Evolutionary conservation across 2,329 filamentous ascomycete genomes (phyloP).

Genomic region (Aspergillus clavatus): DNA sequence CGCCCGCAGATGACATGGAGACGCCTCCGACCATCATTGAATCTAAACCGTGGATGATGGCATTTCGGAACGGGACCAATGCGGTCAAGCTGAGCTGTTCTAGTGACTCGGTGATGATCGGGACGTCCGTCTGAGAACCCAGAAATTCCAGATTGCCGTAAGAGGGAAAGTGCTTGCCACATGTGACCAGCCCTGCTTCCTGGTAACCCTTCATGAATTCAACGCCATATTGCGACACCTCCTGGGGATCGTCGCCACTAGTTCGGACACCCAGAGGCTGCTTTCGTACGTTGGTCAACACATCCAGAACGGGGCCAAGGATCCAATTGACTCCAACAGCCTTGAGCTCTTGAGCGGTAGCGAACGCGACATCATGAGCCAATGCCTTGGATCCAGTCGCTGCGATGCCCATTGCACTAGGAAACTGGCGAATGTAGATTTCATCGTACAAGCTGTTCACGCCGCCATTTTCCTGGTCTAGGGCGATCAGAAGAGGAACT

Average conservation of each 20-base stretch:
- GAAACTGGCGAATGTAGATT: conserved; percentile 92
- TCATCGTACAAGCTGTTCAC: conserved; percentile 97
- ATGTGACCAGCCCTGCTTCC: conserved; percentile 80
- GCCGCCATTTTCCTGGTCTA: conserved; percentile 97
- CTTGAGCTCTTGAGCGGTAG: conserved; percentile 85
- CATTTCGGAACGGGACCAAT: conserved; percentile 84
- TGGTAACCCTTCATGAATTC: conserved; percentile 90
- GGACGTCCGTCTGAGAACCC: conserved; percentile 84
- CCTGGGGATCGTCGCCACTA: conserved; percentile 86
- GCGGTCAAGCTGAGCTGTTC: conserved; percentile 91
- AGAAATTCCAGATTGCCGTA: conserved; percentile 94
- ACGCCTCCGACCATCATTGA: conserved; percentile 95
- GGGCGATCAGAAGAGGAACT: conserved; percentile 79
- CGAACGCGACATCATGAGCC: conserved; percentile 85
- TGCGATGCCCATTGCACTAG: conserved; percentile 94
- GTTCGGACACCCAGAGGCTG: conserved; percentile 87
- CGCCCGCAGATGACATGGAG: conserved; percentile 81
- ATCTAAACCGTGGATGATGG: conserved; percentile 79
- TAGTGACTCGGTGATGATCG: conserved; percentile 89
- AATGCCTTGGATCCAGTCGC: conserved; percentile 81
- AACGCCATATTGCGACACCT: conserved; percentile 88
- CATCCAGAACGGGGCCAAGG: conserved; percentile 87
- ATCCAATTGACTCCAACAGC: conserved; percentile 96
- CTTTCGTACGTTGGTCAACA: conserved; percentile 86
- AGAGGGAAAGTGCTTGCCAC: conserved; percentile 94